Percentiles rank a stretch among this genome's conserved stretches.
These are phyloP conservation scores for Escovopsis sp. DNA, from an alignment of 2,329 filamentous ascomycete species.

Conservation along the genomic window DNA sequence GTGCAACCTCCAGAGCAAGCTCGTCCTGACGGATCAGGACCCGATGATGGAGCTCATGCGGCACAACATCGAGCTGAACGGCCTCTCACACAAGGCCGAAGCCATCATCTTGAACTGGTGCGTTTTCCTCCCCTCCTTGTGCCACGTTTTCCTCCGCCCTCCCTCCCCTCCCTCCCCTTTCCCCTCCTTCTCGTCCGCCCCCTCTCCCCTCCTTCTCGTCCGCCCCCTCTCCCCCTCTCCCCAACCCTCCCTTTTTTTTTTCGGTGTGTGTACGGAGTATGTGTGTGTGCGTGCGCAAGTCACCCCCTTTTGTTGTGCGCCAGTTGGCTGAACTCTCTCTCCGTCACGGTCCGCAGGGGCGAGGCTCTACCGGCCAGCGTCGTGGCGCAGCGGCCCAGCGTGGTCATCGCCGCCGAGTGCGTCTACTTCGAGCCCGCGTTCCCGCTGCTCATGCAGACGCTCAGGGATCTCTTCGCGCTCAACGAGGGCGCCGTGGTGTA, in stretches of 20 bases:
- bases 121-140: conserved; percentile 13
- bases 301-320: no score
- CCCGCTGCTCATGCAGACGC: conserved; percentile 65
- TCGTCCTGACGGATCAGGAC: conserved; percentile 75
- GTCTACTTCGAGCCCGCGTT: conserved; percentile 97
- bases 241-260: no score
- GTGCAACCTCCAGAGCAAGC: conserved; percentile 33
- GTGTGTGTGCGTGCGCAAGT: no score
- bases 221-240: no score
- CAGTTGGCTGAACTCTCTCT: neutral
- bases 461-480: conserved; percentile 57
- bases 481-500: conserved; percentile 49
- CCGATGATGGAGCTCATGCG: conserved; percentile 78
- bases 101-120: conserved; percentile 71
- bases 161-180: no score
- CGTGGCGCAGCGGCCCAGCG: conserved; percentile 46
- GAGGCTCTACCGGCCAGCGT: conserved; percentile 40
- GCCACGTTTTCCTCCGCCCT: no score
- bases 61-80: conserved; percentile 74
- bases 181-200: no score
- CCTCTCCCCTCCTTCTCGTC: no score
- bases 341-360: conserved; percentile 30
- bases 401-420: conserved; percentile 90
- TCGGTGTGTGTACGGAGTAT: no score
- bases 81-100: conserved; percentile 44